Evolutionary conservation across 2,329 filamentous ascomycete species (phyloP).

Genomic region (Fusarium equiseti): DNA sequence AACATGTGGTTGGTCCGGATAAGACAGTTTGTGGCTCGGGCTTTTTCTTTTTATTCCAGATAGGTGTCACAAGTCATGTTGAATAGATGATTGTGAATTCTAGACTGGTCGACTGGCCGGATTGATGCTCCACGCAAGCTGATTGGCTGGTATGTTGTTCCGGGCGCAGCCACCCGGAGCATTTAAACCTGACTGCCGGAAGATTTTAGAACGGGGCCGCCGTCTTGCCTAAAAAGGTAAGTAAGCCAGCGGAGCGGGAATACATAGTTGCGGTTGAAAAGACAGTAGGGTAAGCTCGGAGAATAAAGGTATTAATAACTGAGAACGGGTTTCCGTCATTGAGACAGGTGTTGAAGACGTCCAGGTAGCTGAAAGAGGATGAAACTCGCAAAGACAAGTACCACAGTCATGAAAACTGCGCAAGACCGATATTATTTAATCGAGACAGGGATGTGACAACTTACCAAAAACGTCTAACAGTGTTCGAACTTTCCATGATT

Average conservation of each 20-base stretch:
- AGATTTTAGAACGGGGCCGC: too few relatives aligned
- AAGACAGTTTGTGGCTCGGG: not conserved
- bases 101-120: not conserved
- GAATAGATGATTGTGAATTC: not conserved
- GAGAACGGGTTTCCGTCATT: not conserved
- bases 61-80: not conserved
- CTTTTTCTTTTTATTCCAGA: not conserved
- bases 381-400: too few relatives aligned
- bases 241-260: not conserved
- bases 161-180: not conserved
- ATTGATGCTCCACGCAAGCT: rapidly evolving
- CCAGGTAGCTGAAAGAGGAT: too few relatives aligned
- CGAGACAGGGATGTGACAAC: too few relatives aligned
- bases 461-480: too few relatives aligned
- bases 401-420: too few relatives aligned
- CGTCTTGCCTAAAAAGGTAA: not conserved
- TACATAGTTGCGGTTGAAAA: not conserved
- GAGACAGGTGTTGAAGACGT: rapidly evolving
- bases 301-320: not conserved
- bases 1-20: not conserved
- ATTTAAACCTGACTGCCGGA: not conserved
- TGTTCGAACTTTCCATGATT: too few relatives aligned
- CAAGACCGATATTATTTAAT: too few relatives aligned
- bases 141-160: not conserved
- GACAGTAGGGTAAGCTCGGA: not conserved